A percentile compares a stretch with the other conserved stretches of the same genome.
Conservation (phyloP, 495 filamentous ascomycete species). For the Hypoxylon intermedium region DNA sequence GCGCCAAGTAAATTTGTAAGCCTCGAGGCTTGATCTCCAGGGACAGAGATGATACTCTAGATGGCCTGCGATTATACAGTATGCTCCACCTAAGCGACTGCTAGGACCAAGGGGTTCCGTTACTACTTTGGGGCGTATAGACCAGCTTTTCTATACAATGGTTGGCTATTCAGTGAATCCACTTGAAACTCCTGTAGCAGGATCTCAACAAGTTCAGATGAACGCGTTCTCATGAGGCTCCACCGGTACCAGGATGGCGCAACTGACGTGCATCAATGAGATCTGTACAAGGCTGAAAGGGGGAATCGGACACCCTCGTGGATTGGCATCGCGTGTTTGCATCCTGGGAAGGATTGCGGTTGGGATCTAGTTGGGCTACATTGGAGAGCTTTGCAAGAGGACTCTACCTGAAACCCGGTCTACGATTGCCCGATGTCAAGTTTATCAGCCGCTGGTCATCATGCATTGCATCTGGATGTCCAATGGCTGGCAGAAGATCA, state of each 20-base stretch:
- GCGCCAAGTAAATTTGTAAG: constrained; percentile 8
- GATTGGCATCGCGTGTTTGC: constrained; percentile 36
- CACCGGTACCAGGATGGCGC: constrained; percentile 31
- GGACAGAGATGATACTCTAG: constrained; percentile 14
- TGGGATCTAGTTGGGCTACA: constrained; percentile 38
- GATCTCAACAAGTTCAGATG: constrained; percentile 24
- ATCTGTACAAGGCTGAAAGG: constrained; percentile 48
- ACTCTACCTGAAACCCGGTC: constrained; percentile 29
- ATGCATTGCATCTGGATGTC: constrained; percentile 35
- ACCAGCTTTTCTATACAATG: constrained; percentile 4
- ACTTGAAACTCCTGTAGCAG: constrained; percentile 17
- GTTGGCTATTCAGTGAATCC: constrained; percentile 19
- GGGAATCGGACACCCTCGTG: constrained; percentile 37
- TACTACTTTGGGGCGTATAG: constrained; percentile 14
- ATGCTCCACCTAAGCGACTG: constrained; percentile 22
- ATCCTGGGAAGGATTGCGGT: constrained; percentile 27
- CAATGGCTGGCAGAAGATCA: constrained; percentile 31
- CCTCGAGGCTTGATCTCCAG: constrained; percentile 5
- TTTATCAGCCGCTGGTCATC: constrained; percentile 40
- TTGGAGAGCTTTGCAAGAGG: constrained; percentile 29
- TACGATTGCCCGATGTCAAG: constrained; percentile 30
- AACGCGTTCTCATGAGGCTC: constrained; percentile 36
- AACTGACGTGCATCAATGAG: constrained; percentile 44
- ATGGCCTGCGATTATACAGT: constrained; percentile 1
- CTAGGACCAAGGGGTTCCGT: constrained; percentile 9